A percentile compares a stretch with the other conserved stretches of the same genome.
These are phyloP conservation scores for Zalaria sp. DNA, from an alignment of 2,329 filamentous ascomycete genomes.

Conservation along the genomic window DNA sequence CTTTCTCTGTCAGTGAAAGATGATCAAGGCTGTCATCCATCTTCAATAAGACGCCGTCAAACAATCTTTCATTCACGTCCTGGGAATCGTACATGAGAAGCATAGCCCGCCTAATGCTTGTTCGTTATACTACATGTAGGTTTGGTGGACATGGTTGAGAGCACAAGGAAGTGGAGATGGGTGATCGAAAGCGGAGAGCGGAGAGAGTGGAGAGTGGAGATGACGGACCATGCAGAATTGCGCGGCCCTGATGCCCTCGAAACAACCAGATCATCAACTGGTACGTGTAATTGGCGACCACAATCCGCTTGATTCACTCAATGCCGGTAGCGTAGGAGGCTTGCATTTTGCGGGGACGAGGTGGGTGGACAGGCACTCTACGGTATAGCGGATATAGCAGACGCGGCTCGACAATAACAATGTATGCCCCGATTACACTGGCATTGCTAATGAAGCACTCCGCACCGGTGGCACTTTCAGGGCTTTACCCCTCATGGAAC, in stretches of 20 bases:
- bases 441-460: neutral
- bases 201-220: neutral
- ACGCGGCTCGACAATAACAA: neutral
- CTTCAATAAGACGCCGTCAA: too few relatives aligned
- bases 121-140: too few relatives aligned
- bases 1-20: too few relatives aligned
- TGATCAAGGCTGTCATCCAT: too few relatives aligned
- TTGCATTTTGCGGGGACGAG: neutral
- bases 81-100: too few relatives aligned
- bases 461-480: neutral
- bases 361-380: neutral
- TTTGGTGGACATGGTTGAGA: too few relatives aligned
- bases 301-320: neutral
- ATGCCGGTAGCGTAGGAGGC: neutral
- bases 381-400: neutral
- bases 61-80: too few relatives aligned
- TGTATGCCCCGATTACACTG: neutral
- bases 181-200: neutral
- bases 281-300: neutral
- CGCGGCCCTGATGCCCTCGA: neutral
- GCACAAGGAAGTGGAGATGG: too few relatives aligned
- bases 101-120: too few relatives aligned
- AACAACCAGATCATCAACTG: neutral
- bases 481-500: neutral
- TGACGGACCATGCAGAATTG: neutral